Percentiles rank a stretch among this genome's conserved stretches.
phyloP scores from a whole-genome alignment of 306 rosid species.

The Delonix regia region DNA sequence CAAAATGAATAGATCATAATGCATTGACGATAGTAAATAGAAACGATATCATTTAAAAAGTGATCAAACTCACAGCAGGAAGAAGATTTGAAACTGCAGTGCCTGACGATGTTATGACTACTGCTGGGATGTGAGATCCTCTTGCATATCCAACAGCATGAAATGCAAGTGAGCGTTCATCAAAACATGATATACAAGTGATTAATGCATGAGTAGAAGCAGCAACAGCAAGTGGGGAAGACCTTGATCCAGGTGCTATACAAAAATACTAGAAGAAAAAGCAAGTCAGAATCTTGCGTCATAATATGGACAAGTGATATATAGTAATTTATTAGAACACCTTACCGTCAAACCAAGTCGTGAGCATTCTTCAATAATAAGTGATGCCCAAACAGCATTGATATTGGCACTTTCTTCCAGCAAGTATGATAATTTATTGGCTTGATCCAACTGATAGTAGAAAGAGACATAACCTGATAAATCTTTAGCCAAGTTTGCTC shows the following conservation, averaged over 20 bases:
- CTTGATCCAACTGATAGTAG: conserved; percentile 73
- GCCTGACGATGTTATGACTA: conserved; percentile 92
- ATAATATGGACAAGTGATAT: conserved; percentile 20
- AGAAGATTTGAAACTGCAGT: conserved; percentile 97
- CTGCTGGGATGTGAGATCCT: conserved; percentile 92
- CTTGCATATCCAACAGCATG: conserved; percentile 97
- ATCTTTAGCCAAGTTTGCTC: conserved; percentile 41
- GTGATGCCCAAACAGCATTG: conserved; percentile 89
- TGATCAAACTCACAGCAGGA: conserved; percentile 84
- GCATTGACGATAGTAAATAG: neutral
- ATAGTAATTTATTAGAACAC: conserved; percentile 30
- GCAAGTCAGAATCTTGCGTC: conserved; percentile 46
- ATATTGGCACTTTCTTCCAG: conserved; percentile 72
- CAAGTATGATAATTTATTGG: conserved; percentile 43
- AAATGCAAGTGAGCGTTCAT: conserved; percentile 96
- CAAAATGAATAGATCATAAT: conserved; percentile 13
- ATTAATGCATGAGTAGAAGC: conserved; percentile 80
- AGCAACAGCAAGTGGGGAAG: conserved; percentile 98
- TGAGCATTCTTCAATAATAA: conserved; percentile 90
- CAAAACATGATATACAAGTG: conserved; percentile 83
- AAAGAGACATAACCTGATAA: conserved; percentile 48
- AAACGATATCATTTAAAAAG: neutral
- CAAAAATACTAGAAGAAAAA: conserved; percentile 84
- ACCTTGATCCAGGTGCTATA: conserved; percentile 97
- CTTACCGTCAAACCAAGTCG: conserved; percentile 97